Percentiles rank a stretch among this genome's conserved stretches.
These are phyloP conservation scores for Populus hybrid DNA, from an alignment of 441 rosid species.

Conservation along the genomic window DNA sequence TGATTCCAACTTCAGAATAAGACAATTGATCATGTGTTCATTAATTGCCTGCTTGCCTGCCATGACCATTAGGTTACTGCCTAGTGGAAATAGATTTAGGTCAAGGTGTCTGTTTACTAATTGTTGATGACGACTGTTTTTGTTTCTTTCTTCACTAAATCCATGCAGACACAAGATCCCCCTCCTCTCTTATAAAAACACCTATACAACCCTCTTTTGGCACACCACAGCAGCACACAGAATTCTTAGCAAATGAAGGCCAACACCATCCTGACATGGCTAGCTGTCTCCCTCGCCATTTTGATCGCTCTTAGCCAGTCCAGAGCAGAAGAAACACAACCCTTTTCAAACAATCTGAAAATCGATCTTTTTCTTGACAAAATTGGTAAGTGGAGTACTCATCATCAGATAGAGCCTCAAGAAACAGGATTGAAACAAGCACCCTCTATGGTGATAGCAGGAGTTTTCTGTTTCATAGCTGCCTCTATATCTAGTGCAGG, in stretches of 20 bases:
- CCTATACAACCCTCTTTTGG: not conserved
- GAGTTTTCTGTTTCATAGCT: constrained; percentile 58
- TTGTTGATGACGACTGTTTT: not conserved
- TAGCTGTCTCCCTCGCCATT: constrained; percentile 28
- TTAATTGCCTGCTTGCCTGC: no score
- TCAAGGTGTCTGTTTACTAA: not conserved
- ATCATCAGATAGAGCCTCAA: constrained; percentile 14
- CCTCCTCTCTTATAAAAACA: not conserved
- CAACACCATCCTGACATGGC: constrained; percentile 5
- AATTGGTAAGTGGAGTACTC: constrained; percentile 33
- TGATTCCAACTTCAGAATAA: no score
- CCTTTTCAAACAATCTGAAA: constrained; percentile 17
- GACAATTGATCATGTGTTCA: no score
- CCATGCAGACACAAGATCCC: not conserved
- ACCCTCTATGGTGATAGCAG: constrained; percentile 39
- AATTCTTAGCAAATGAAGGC: constrained; percentile 24
- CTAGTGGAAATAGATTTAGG: not conserved
- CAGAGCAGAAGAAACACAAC: constrained; percentile 22
- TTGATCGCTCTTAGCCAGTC: constrained; percentile 29
- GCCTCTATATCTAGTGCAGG: constrained; percentile 86
- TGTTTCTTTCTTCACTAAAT: not conserved
- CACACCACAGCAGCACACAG: not conserved
- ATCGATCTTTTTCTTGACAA: constrained; percentile 18
- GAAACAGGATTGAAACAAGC: constrained; percentile 32
- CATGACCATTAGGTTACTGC: not conserved